A percentile compares a stretch with the other conserved stretches of the same genome.
phyloP scores from a whole-genome alignment of 208 protist genomes.

The Lotmaria passim region DNA sequence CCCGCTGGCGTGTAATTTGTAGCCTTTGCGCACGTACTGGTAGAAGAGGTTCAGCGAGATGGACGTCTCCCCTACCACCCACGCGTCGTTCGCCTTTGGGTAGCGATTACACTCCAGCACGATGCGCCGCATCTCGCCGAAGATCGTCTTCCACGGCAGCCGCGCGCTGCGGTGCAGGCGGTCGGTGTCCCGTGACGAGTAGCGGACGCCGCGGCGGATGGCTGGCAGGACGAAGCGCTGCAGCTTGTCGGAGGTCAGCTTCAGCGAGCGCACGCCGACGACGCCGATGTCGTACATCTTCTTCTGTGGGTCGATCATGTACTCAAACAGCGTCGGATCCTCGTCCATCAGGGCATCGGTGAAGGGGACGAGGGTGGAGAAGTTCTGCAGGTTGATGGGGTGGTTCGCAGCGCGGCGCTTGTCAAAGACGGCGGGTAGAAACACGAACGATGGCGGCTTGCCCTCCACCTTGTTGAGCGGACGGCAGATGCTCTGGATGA shows the following conservation, averaged over 20 bases:
- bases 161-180: slow-evolving; percentile 65
- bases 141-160: slow-evolving; percentile 71
- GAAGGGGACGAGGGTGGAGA: slow-evolving; percentile 78
- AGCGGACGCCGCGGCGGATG: slow-evolving; percentile 77
- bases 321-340: slow-evolving; percentile 77
- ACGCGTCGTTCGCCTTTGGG: slow-evolving; percentile 82
- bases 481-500: slow-evolving; percentile 85
- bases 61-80: slow-evolving; percentile 73
- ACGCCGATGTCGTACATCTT: slow-evolving; percentile 76
- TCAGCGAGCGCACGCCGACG: slow-evolving; percentile 67
- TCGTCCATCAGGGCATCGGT: slow-evolving; percentile 87
- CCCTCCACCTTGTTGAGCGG: slow-evolving; percentile 65
- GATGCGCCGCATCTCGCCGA: slow-evolving; percentile 72
- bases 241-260: slow-evolving; percentile 59
- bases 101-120: slow-evolving; percentile 79
- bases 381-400: slow-evolving; percentile 75
- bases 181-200: slow-evolving; percentile 61
- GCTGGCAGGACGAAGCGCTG: slow-evolving; percentile 71
- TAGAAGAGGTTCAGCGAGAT: slow-evolving; percentile 82
- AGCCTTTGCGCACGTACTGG: slow-evolving; percentile 67
- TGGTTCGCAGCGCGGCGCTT: slow-evolving; percentile 41
- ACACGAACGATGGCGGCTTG: slow-evolving; percentile 70
- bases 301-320: slow-evolving; percentile 82
- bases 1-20: slow-evolving; percentile 47
- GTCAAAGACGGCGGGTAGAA: slow-evolving; percentile 76